Base-by-base conservation (phyloP, 257 asterid species). In the Nicotiana otophora region DNA sequence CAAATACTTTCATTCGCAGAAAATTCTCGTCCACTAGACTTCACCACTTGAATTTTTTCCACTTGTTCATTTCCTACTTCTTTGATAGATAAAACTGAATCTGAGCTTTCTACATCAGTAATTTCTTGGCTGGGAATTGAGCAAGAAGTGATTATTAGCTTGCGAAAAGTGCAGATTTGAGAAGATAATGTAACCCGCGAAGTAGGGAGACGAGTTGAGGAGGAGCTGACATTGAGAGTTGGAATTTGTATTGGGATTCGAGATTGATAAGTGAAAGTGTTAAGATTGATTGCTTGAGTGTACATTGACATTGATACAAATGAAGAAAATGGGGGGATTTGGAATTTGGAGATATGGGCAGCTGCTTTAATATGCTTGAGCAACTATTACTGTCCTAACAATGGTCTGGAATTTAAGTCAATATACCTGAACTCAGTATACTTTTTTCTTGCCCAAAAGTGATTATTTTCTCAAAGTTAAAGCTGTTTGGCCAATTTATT, bases 1-100 rank as follows among this genome's bases (percentile, higher is more conserved):
- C 90, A 88, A 82, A 95, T 76, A 64, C 91, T 87, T 77, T 92
- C 98, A 62, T 87, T 82, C 15, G 84, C 92, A 20, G 97, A 80
- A 19, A 90, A 86, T 26, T 89, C 92, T 63, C 85, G 86, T n/a
- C 5, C 58, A 12, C 36, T 34, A 26, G 16, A 23, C 60, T 81
- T 58, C 19, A 80, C 36, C 86, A 84, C 93, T 34, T 69, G 87
- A 15, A 20, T 82, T 42, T 53, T 78, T 6, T 55, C 20, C 11
- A 26, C 63, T 64, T 85, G 90, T 64, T 77, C 87, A 17, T 74
- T 48, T 74, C 0, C 39, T 57, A 70, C 19, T 54, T 54, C 20
- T 15, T 54, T 4, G n/a, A 4, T 54, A 54, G 60, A n/a, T 7
- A 33, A 20, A 20, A 23, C 7, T 46, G 20, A 46, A 72, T 84